Percentiles rank a stretch among this genome's conserved stretches.
phyloP scores from a whole-genome alignment of 2,329 filamentous ascomycete species.

The Salinomyces thailandicus region DNA sequence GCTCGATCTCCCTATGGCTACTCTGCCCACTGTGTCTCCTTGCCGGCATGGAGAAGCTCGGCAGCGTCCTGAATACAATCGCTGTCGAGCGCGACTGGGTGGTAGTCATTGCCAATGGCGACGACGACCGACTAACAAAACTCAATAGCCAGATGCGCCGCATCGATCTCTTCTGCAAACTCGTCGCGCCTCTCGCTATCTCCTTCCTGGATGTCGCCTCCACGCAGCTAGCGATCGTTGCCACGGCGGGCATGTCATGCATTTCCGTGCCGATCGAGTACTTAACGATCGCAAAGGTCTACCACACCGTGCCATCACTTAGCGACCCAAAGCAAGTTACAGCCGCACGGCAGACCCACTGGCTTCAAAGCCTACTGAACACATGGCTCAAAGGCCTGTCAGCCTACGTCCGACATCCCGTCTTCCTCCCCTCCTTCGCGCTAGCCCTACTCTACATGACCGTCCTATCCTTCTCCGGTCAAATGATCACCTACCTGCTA shows the following conservation, averaged over 20 bases:
- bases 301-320: constrained; percentile 24
- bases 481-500: constrained; percentile 56
- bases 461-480: constrained; percentile 48
- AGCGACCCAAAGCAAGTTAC: constrained; percentile 5
- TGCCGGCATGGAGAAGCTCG: constrained; percentile 60
- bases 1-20: constrained; percentile 7
- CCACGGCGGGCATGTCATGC: constrained; percentile 41
- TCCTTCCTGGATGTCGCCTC: constrained; percentile 41
- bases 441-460: constrained; percentile 52
- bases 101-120: constrained; percentile 39
- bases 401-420: constrained; percentile 44
- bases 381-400: neutral
- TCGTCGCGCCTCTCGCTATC: constrained; percentile 44
- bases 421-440: constrained; percentile 51
- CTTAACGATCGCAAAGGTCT: constrained; percentile 39
- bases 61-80: constrained; percentile 53
- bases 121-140: constrained; percentile 22
- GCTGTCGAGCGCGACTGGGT: constrained; percentile 64
- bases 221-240: constrained; percentile 38
- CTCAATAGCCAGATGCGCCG: constrained; percentile 46
- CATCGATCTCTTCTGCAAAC: constrained; percentile 50
- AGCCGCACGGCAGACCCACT: neutral
- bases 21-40: constrained; percentile 38
- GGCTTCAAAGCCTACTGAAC: neutral
- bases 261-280: constrained; percentile 43